Percentiles rank a stretch among this genome's conserved stretches.
phyloP scores from a whole-genome alignment of 148 eudicot genomes.

The Cornus florida region DNA sequence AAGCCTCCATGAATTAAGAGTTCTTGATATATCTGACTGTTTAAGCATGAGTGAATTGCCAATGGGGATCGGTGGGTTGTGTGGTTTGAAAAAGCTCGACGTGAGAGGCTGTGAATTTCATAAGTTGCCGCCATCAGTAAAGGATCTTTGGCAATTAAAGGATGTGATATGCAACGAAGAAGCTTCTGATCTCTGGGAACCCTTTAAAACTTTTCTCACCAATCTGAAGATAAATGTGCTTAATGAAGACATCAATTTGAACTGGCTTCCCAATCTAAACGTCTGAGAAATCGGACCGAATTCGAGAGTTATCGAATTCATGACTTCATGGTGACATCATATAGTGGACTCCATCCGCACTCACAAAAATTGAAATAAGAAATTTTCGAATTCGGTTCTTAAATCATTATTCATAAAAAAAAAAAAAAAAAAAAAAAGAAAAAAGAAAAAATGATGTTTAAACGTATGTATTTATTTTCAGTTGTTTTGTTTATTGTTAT shows the following conservation, averaged over 20 bases:
- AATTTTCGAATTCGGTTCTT: too few relatives aligned
- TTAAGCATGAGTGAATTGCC: constrained; percentile 19
- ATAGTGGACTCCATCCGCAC: too few relatives aligned
- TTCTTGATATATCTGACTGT: constrained; percentile 25
- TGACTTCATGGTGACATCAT: too few relatives aligned
- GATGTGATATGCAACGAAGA: constrained; percentile 13
- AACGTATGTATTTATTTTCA: neutral
- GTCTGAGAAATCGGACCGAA: too few relatives aligned
- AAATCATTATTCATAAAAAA: too few relatives aligned
- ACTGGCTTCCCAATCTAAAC: constrained; percentile 1
- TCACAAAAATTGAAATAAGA: too few relatives aligned
- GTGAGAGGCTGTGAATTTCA: constrained; percentile 24
- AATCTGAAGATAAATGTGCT: neutral
- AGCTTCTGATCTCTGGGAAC: neutral
- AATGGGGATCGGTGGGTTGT: constrained; percentile 11
- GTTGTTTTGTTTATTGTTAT: too few relatives aligned
- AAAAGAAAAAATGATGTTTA: too few relatives aligned
- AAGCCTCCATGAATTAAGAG: constrained; percentile 8
- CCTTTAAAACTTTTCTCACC: neutral
- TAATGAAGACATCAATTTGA: constrained; percentile 4
- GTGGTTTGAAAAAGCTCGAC: constrained; percentile 9
- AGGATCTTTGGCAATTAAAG: constrained; percentile 2
- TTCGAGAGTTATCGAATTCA: too few relatives aligned
- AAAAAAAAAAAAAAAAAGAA: too few relatives aligned
- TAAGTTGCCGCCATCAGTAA: constrained; percentile 14